A percentile compares a stretch with the other conserved stretches of the same genome.
These are phyloP conservation scores for Arthroderma uncinatum DNA, from an alignment of 2,329 filamentous ascomycete genomes.

Conservation along the genomic window DNA sequence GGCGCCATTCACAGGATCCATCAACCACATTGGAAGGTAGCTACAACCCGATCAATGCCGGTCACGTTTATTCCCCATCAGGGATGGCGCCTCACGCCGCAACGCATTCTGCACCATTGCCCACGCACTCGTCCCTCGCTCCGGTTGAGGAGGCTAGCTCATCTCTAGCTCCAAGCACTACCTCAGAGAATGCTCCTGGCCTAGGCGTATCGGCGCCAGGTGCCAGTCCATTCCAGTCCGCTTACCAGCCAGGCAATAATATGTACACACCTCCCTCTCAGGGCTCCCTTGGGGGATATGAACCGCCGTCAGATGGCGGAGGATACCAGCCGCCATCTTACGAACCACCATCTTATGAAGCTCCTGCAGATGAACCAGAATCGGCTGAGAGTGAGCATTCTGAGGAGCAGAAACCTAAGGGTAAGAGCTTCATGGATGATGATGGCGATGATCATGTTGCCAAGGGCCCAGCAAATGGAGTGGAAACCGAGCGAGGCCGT, in stretches of 20 bases:
- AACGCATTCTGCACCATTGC: slow-evolving; percentile 24
- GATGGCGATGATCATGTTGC: slow-evolving; percentile 60
- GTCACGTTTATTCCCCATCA: slow-evolving; percentile 19
- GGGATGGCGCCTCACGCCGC: slow-evolving; percentile 17
- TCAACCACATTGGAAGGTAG: slow-evolving; percentile 25
- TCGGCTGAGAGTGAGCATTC: slow-evolving; percentile 43
- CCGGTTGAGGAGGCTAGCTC: slow-evolving; percentile 31
- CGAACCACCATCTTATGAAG: slow-evolving; percentile 17
- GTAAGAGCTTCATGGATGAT: slow-evolving; percentile 71
- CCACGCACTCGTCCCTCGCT: slow-evolving; percentile 30
- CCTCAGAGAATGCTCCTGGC: slow-evolving; percentile 5
- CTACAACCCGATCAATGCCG: slow-evolving; percentile 22
- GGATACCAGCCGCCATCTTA: slow-evolving; percentile 27
- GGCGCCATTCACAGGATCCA: slow-evolving; percentile 30
- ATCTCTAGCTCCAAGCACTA: slow-evolving; percentile 16
- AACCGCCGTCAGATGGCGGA: slow-evolving; percentile 21
- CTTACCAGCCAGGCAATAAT: background rate
- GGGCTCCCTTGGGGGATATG: slow-evolving; percentile 17
- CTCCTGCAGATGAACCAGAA: slow-evolving; percentile 21
- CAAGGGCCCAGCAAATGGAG: slow-evolving; percentile 39
- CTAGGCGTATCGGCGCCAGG: slow-evolving; percentile 6
- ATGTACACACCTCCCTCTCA: background rate
- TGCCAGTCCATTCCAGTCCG: background rate
- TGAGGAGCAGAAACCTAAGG: slow-evolving; percentile 51
- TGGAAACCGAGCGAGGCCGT: slow-evolving; percentile 51